phyloP scores from a whole-genome alignment of 2,329 filamentous ascomycete species.

The Cryphonectria naterciae region DNA sequence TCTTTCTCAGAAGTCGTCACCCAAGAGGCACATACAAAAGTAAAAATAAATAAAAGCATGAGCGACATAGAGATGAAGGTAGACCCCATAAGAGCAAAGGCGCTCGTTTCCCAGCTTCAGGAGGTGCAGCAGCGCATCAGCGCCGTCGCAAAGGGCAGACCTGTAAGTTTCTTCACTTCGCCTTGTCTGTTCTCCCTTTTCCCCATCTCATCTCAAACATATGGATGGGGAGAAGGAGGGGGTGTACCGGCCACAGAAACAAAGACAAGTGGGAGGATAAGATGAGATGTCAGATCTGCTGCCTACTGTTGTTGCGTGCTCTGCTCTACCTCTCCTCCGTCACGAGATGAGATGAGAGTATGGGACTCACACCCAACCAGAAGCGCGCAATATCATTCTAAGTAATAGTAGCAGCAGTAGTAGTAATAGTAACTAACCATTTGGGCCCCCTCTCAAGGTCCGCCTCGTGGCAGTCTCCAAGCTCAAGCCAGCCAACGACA shows the following conservation, averaged over 20 bases:
- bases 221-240: constrained; percentile 16
- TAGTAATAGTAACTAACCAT: constrained; percentile 27
- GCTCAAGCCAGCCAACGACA: constrained; percentile 89
- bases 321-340: not conserved
- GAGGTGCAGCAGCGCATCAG: constrained; percentile 62
- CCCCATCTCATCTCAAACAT: constrained; percentile 28
- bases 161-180: constrained; percentile 48
- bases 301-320: not conserved
- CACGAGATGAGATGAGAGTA: not conserved
- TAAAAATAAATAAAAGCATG: constrained; percentile 40
- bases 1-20: not conserved
- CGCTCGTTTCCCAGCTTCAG: constrained; percentile 65
- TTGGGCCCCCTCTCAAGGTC: constrained; percentile 59
- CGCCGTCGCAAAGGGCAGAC: constrained; percentile 55
- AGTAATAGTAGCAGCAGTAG: no score
- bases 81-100: constrained; percentile 62
- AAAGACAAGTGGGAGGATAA: not conserved
- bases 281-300: not conserved
- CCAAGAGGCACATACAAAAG: not conserved
- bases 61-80: constrained; percentile 62
- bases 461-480: constrained; percentile 95
- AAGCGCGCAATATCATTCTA: no score
- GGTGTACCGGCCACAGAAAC: no score
- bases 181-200: not conserved
- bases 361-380: not conserved